A percentile compares a stretch with the other conserved stretches of the same genome.
Evolutionary conservation across 2,329 filamentous ascomycete species (phyloP).

Genomic region (Rhynchosporium graminicola): DNA sequence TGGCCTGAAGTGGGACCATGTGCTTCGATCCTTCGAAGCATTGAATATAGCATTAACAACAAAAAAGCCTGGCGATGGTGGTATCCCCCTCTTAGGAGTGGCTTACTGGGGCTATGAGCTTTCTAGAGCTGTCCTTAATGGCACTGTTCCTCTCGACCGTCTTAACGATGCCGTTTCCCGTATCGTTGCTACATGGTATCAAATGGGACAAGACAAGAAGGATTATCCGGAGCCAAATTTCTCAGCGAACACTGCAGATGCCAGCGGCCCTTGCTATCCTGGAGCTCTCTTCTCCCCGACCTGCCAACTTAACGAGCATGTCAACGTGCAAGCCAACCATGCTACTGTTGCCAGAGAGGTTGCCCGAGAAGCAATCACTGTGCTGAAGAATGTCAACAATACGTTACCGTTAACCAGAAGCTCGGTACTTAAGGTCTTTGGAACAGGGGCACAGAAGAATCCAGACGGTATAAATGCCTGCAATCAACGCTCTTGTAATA

Average conservation of each 20-base stretch:
- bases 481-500: constrained; percentile 55
- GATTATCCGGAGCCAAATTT: constrained; percentile 59
- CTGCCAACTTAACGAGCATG: constrained; percentile 69
- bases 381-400: constrained; percentile 64
- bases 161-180: constrained; percentile 54
- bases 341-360: constrained; percentile 52
- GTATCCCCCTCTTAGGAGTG: constrained; percentile 52
- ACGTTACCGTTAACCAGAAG: constrained; percentile 49
- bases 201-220: constrained; percentile 61
- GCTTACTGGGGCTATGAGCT: constrained; percentile 52
- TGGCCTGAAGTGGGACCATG: no score
- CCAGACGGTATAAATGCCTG: constrained; percentile 67
- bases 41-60: no score
- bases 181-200: constrained; percentile 54
- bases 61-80: constrained; percentile 56
- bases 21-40: no score
- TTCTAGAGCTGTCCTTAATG: constrained; percentile 56
- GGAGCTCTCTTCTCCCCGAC: constrained; percentile 58
- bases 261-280: constrained; percentile 57
- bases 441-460: constrained; percentile 54
- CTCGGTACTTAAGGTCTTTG: constrained; percentile 47
- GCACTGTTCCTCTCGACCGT: constrained; percentile 55
- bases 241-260: constrained; percentile 57
- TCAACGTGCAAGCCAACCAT: constrained; percentile 58
- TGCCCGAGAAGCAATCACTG: constrained; percentile 56